A percentile compares a stretch with the other conserved stretches of the same genome.
phyloP scores from a whole-genome alignment of 176 grass and related monocot genomes.

The Raddia distichophylla region DNA sequence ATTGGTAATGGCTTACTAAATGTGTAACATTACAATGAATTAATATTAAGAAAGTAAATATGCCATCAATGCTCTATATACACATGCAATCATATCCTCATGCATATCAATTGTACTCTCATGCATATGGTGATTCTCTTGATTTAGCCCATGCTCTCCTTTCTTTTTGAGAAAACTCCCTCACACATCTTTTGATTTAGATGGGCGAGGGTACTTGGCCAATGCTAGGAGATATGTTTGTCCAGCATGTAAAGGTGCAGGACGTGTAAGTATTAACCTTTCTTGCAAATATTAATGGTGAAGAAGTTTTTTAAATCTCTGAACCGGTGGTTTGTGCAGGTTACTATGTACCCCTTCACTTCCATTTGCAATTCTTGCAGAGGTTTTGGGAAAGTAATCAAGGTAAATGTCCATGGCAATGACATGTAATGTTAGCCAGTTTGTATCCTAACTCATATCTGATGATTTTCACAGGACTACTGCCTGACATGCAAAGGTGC shows the following conservation, averaged over 20 bases:
- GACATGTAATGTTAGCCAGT: background rate
- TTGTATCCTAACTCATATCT: constrained; percentile 34
- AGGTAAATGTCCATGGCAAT: constrained; percentile 57
- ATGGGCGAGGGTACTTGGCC: constrained; percentile 75
- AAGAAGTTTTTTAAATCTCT: constrained; percentile 24
- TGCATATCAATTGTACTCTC: background rate
- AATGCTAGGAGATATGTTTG: constrained; percentile 80
- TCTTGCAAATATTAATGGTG: constrained; percentile 28
- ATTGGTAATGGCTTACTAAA: constrained; percentile 26
- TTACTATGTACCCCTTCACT: constrained; percentile 82
- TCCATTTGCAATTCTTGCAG: constrained; percentile 74
- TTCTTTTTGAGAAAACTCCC: constrained; percentile 17
- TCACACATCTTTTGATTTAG: constrained; percentile 55
- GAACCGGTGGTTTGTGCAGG: constrained; percentile 55
- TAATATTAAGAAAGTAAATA: background rate
- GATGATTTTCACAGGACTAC: constrained; percentile 67
- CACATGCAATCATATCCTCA: constrained; percentile 19
- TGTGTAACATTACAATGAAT: constrained; percentile 12
- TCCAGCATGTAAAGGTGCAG: constrained; percentile 73
- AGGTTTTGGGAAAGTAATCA: constrained; percentile 87
- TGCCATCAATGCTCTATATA: constrained; percentile 9
- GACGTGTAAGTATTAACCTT: constrained; percentile 65
- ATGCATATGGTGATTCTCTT: constrained; percentile 31
- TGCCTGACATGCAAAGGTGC: constrained; percentile 78
- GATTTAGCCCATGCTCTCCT: constrained; percentile 31